Evolutionary conservation across 768 basidiomycete species (phyloP).

Genomic region (Kwoniella mangroviensis): DNA sequence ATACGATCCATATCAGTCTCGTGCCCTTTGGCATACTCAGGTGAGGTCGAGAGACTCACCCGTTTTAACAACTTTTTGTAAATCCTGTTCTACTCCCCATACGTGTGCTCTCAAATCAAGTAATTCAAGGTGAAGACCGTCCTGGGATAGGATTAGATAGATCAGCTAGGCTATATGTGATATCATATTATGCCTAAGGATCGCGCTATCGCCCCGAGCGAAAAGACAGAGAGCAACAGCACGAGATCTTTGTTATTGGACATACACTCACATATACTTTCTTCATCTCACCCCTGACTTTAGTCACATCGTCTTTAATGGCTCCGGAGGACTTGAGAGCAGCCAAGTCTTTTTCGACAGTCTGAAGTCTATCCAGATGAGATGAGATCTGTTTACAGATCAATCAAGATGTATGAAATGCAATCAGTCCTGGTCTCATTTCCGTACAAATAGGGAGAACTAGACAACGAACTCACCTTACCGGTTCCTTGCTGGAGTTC

Average conservation of each 20-base stretch:
- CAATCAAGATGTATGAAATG: not conserved
- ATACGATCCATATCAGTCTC: not conserved
- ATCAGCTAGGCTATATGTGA: not conserved
- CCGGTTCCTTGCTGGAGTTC: constrained; percentile 82
- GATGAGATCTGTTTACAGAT: constrained; percentile 47
- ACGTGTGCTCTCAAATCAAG: constrained; percentile 57
- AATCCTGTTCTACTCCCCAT: constrained; percentile 58
- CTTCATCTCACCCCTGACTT: constrained; percentile 79
- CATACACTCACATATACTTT: constrained; percentile 67
- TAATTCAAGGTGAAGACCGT: constrained; percentile 56
- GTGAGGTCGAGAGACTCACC: constrained; percentile 27
- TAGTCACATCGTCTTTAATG: constrained; percentile 78
- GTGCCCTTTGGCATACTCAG: not conserved
- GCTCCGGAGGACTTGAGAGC: constrained; percentile 69
- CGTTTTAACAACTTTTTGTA: constrained; percentile 47
- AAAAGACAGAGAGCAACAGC: not conserved
- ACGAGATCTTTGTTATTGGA: not conserved
- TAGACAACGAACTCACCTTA: constrained; percentile 63
- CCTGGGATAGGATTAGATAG: constrained; percentile 34
- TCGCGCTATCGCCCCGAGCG: not conserved
- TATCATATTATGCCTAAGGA: not conserved
- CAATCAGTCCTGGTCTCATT: not conserved
- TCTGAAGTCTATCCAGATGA: constrained; percentile 62
- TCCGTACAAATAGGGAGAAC: not conserved
- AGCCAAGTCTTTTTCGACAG: constrained; percentile 87